Conservation (phyloP, 148 eudicot species). For the Pouteria glomerata region DNA sequence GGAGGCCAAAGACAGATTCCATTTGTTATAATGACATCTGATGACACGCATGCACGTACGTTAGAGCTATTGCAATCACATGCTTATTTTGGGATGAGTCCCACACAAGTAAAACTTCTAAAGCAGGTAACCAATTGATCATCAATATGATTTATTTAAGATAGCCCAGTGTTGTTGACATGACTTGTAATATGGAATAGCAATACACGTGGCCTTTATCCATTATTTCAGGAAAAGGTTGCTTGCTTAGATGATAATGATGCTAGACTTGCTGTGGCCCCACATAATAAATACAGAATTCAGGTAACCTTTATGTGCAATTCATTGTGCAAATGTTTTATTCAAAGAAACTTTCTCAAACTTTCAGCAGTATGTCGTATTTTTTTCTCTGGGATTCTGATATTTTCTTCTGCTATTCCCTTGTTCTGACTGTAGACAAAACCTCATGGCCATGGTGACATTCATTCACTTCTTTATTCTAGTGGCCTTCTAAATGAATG, state of each 20-base stretch:
- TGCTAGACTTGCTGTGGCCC: constrained; percentile 87
- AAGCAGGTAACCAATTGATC: constrained; percentile 61
- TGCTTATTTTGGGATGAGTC: constrained; percentile 86
- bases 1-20: constrained; percentile 62
- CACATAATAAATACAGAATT: constrained; percentile 64
- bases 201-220: neutral
- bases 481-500: constrained; percentile 68
- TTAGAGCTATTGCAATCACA: constrained; percentile 63
- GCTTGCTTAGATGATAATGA: constrained; percentile 98
- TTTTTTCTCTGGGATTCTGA: neutral
- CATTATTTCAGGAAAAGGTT: constrained; percentile 90
- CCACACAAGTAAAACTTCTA: constrained; percentile 73
- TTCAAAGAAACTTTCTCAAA: neutral
- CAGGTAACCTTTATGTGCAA: constrained; percentile 45
- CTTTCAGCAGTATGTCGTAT: neutral
- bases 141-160: neutral
- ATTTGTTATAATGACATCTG: constrained; percentile 94
- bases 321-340: neutral
- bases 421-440: constrained; percentile 59
- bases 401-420: constrained; percentile 3
- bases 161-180: neutral
- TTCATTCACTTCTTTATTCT: constrained; percentile 86
- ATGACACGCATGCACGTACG: constrained; percentile 84
- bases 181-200: too few species aligned
- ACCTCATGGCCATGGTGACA: constrained; percentile 99